These are phyloP conservation scores for Cordyceps farinosa DNA, from an alignment of 2,329 filamentous ascomycete species.

Conservation along the genomic window DNA sequence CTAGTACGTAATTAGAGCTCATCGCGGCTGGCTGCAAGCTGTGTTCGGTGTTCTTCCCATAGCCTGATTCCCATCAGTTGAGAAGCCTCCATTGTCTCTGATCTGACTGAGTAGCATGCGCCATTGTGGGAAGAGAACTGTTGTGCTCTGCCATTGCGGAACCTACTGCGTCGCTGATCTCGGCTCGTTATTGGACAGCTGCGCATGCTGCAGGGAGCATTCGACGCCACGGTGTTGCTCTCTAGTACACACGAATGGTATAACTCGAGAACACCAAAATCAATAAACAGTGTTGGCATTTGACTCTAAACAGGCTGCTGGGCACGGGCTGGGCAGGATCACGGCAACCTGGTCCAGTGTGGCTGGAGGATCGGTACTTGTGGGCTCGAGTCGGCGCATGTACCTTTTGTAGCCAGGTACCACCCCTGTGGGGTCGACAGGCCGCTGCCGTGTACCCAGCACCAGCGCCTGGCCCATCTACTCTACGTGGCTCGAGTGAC, in stretches of 20 bases:
- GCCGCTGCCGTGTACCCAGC: constrained; percentile 5
- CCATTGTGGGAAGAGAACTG: neutral
- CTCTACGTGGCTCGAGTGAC: constrained; percentile 17
- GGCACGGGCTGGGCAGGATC: too few species aligned
- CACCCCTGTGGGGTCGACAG: neutral
- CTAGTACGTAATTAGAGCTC: constrained; percentile 2
- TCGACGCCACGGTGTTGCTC: too few species aligned
- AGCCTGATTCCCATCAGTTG: too few species aligned
- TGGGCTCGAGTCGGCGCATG: neutral
- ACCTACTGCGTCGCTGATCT: neutral
- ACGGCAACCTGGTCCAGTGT: neutral
- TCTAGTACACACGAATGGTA: too few species aligned
- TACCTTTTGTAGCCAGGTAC: constrained; percentile 6
- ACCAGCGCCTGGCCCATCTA: neutral
- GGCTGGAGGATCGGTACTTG: constrained; percentile 1
- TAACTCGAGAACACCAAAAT: too few species aligned
- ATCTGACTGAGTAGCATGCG: neutral
- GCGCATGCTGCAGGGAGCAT: too few species aligned
- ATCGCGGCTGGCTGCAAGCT: neutral
- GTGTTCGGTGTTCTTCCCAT: neutral
- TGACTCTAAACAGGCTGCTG: too few species aligned
- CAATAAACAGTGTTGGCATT: too few species aligned
- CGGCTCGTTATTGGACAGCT: neutral
- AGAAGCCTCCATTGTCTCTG: neutral
- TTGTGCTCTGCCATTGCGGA: neutral